Evolutionary conservation across 805 yeast species (phyloP).

Genomic region (Starmerella tilneyi): DNA sequence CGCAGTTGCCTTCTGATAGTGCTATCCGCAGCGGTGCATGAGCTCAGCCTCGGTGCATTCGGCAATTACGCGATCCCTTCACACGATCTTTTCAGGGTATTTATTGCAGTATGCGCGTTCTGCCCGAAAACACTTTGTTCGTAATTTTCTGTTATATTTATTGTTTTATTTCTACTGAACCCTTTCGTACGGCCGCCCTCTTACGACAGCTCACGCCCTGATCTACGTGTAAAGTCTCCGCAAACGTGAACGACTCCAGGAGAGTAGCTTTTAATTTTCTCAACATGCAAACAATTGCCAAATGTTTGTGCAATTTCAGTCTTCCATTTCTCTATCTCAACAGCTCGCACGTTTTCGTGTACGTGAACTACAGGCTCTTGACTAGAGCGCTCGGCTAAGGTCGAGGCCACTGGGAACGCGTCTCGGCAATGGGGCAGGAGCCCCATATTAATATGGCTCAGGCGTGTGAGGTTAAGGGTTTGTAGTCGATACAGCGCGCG

Average conservation of each 20-base stretch:
- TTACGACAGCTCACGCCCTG: no score
- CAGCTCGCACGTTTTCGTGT: conserved; percentile 59
- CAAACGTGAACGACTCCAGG: conserved; percentile 80
- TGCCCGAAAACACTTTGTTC: no score
- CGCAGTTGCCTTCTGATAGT: background rate
- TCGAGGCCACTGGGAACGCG: conserved; percentile 46
- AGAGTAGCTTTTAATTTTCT: conserved; percentile 71
- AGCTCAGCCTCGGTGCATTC: no score
- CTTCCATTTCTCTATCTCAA: conserved; percentile 34
- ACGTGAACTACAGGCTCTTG: conserved; percentile 39
- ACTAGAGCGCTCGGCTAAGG: conserved; percentile 18
- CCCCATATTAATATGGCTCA: conserved; percentile 66
- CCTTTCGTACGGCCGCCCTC: no score
- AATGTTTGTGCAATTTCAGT: conserved; percentile 23
- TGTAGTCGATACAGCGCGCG: conserved; percentile 36
- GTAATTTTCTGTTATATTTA: no score
- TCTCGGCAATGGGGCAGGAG: conserved; percentile 59
- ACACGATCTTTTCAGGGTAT: no score
- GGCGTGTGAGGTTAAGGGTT: conserved; percentile 22
- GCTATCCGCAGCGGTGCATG: background rate
- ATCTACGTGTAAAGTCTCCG: conserved; percentile 34
- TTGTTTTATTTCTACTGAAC: background rate
- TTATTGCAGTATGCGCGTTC: no score
- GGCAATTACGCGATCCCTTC: no score
- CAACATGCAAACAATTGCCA: conserved; percentile 36